A percentile compares a stretch with the other conserved stretches of the same genome.
Conservation (phyloP, 2,329 filamentous ascomycete species). For the Botrytis hyacinthi region DNA sequence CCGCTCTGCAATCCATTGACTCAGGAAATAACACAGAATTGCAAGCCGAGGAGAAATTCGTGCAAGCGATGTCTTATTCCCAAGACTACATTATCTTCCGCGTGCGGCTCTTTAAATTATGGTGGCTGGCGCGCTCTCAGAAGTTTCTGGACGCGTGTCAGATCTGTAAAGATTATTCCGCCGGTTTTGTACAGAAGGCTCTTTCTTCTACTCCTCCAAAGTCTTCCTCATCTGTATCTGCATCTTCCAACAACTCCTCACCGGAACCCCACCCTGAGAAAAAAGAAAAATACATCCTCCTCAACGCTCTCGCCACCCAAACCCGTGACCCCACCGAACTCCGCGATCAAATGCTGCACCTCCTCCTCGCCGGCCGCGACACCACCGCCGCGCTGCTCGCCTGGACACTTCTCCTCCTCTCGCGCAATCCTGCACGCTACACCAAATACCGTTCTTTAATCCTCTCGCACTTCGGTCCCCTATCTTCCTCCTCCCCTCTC, state of each 20-base stretch:
- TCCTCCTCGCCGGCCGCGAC: constrained; percentile 38
- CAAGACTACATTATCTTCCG: constrained; percentile 39
- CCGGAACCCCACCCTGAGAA: background rate
- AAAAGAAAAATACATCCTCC: constrained; percentile 41
- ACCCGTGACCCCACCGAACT: constrained; percentile 42
- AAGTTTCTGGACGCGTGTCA: constrained; percentile 37
- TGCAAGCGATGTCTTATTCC: constrained; percentile 41
- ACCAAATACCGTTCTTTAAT: background rate
- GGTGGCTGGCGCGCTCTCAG: constrained; percentile 32
- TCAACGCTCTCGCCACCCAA: constrained; percentile 50
- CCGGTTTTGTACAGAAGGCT: constrained; percentile 34
- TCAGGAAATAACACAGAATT: constrained; percentile 25
- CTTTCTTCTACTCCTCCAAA: constrained; percentile 7
- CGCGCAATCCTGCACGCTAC: background rate
- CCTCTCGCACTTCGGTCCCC: background rate
- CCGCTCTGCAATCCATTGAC: constrained; percentile 39
- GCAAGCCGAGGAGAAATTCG: constrained; percentile 39
- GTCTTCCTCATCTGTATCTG: background rate
- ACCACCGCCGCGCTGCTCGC: constrained; percentile 36
- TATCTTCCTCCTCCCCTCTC: background rate
- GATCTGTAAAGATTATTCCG: constrained; percentile 30
- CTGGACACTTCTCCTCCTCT: background rate
- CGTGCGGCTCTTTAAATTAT: constrained; percentile 34
- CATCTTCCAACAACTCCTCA: background rate
- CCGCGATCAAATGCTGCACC: constrained; percentile 40